Base-by-base conservation (phyloP, 2,329 filamentous ascomycete genomes). In the Fusarium sp. region DNA sequence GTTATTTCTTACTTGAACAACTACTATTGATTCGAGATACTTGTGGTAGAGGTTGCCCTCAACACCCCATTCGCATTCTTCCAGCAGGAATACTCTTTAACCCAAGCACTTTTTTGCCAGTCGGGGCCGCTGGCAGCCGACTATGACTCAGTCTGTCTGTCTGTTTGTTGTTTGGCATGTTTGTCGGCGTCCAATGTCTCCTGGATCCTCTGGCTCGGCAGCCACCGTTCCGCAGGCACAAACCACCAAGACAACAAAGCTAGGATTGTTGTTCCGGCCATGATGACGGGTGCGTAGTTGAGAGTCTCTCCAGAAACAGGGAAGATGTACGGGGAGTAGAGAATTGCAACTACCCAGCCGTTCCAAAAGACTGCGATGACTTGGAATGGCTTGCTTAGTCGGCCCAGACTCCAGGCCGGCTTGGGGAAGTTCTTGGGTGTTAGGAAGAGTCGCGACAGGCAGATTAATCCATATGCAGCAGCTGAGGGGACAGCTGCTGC, bases 261-360 rank as follows among this genome's bases (percentile, higher is more conserved):
- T 42, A 88, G 80, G 36, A 88, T 83, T 0, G 86, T 88, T 5
- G 88, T 85, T 2, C 80, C 82, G 4, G 77, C 84, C 85, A 88
- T 87, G 66, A 88, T 88, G 14, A 88, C 85, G 0, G 87, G 86
- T 0, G 87, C 86, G 80, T 86, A 87, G 68, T 87, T 87, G 16
- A 87, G 69, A 7, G 80, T 86, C 20, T 82, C 76, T 2, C 81
- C 85, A 1, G 78, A 79, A 2, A 87, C 86, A 0, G 86, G 86
- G 40, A 85, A 87, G 11, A 73, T 70, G 38, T 86, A 87, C 0
- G 86, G 86, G 0, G 84, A 86, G 65, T 85, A 87, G 8, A 87
- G 71, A 4, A 87, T 80, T 0, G 85, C 86, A 3, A 87, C 86
- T 4, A 87, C 85, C 85, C 85, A 87, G 0, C 80, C 85, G 59